A percentile compares a stretch with the other conserved stretches of the same genome.
Conservation (phyloP, 192 early-diverging fungal species). For the Backusella westeae region DNA sequence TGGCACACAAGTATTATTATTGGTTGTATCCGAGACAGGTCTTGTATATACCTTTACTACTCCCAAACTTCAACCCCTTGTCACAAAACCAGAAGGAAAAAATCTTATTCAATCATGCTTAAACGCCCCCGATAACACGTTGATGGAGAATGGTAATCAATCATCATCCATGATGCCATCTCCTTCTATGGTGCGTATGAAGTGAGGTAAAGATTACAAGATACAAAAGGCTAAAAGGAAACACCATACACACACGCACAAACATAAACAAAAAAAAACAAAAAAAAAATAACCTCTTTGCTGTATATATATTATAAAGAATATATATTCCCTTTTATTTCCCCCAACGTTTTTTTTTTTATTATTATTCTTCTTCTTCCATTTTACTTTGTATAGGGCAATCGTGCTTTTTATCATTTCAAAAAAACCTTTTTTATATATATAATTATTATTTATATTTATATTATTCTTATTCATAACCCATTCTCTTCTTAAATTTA, state of each 20-base stretch:
- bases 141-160: neutral
- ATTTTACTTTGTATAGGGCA: neutral
- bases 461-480: no score
- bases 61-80: conserved; percentile 86
- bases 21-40: conserved; percentile 92
- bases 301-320: neutral
- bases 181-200: neutral
- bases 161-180: conserved; percentile 9
- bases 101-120: conserved; percentile 88
- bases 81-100: conserved; percentile 87
- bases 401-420: neutral
- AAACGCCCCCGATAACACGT: conserved; percentile 69
- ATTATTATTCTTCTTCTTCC: neutral
- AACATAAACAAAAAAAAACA: neutral
- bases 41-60: conserved; percentile 95
- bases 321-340: neutral
- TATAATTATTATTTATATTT: neutral
- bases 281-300: neutral
- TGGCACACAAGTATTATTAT: conserved; percentile 86
- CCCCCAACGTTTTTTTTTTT: neutral
- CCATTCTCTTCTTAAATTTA: no score
- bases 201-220: neutral
- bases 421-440: neutral
- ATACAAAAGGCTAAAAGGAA: neutral
- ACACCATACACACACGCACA: neutral